A percentile compares a stretch with the other conserved stretches of the same genome.
Conservation (phyloP, 129 eudicot species). For the Smallanthus sonchifolius region DNA sequence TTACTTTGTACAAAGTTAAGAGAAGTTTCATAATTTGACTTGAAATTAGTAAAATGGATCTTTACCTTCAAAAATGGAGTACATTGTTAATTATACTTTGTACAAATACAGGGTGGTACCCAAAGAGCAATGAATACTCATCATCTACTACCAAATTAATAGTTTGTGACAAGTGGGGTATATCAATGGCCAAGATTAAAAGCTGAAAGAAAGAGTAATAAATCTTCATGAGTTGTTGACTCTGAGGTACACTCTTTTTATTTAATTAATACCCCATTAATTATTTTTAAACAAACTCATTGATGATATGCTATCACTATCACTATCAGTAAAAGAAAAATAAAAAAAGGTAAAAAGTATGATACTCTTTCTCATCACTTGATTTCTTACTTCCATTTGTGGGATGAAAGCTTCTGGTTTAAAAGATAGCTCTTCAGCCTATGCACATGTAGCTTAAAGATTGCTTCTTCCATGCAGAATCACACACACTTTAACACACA, state of each 20-base stretch:
- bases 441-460: constrained; percentile 20
- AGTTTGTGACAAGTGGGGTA: constrained; percentile 29
- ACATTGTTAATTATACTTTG: constrained; percentile 18
- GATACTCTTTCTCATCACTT: constrained; percentile 27
- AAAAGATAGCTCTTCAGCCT: constrained; percentile 43
- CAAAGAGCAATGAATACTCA: constrained; percentile 38
- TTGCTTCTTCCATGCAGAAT: no score
- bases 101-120: constrained; percentile 31
- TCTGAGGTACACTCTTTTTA: constrained; percentile 20
- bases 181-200: constrained; percentile 24
- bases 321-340: not conserved
- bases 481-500: no score
- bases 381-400: constrained; percentile 41
- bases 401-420: constrained; percentile 30
- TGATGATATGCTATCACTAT: not conserved
- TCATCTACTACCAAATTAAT: constrained; percentile 27
- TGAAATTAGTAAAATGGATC: not conserved
- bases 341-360: constrained; percentile 20
- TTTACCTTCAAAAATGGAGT: constrained; percentile 6
- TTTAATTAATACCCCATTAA: constrained; percentile 9
- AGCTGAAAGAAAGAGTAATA: constrained; percentile 15
- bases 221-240: constrained; percentile 19
- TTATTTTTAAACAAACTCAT: constrained; percentile 31
- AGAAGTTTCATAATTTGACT: no score
- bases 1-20: no score